Evolutionary conservation across 257 asterid genomes (phyloP), one percentile per base, ranked within the genome.

Genomic region (Gentiana dahurica): DNA sequence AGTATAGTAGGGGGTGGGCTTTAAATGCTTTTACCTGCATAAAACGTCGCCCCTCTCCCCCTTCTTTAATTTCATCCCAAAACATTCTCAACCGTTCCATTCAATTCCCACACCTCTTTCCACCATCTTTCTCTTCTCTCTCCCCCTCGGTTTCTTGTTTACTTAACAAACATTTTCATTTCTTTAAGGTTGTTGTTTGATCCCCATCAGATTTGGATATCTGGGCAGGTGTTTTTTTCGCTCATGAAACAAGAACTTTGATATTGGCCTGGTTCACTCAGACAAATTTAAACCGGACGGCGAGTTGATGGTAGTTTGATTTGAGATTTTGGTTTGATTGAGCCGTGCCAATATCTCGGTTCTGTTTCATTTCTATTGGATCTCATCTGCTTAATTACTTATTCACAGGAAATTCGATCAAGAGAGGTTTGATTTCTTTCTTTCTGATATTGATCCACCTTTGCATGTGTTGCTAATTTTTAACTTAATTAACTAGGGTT

Each of bases 191-290:
- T 38, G 44, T 52, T 57, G 35, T 37, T 54, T 51, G 8, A 15
- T 24, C 3, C 6, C 43, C 38, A 24, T 12, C 6, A 6, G 32
- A 10, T 32, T 49, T 52, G 36, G 48, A n/a, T 12, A 8, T 53
- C 34, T 12, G 12, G 49, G 38, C 8, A 43, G 41, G 53, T 4
- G 52, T 59, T 49, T 44, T 5, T 36, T 54, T 4, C 36, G 10
- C 58, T 57, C 56, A 62, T 72, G 78, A 60, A 72, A 69, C 13
- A 58, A 68, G 44, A 63, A 72, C 75, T 72, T 4, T 49, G 81
- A 63, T 76, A 76, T 76, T 76, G 81, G 72, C 71, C 74, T 65
- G 76, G 81, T 41, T 76, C 81, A 76, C 71, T 72, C 81, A 76
- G 78, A 75, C 65, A 34, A 24, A 24, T 24, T 24, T 24, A 24